phyloP scores from a whole-genome alignment of 352 stramenopile genomes.

The Globisporangium nagaii region DNA sequence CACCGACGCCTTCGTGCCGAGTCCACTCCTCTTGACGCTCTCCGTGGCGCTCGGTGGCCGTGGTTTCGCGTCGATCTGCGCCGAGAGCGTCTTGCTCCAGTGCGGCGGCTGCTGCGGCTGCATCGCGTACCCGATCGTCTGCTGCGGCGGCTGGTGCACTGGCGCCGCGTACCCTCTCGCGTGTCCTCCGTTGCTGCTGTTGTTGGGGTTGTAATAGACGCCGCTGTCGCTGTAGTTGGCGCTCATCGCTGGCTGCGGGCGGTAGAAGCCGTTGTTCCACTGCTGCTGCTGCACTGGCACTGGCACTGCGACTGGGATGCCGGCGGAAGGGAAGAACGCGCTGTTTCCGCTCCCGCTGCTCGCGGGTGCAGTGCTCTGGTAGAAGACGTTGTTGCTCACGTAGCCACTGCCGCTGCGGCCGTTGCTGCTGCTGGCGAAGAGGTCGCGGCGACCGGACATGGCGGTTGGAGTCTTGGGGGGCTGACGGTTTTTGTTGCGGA shows the following conservation, averaged over 20 bases:
- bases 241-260: background rate
- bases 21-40: background rate
- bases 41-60: slow-evolving; percentile 3
- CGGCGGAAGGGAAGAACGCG: background rate
- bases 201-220: background rate
- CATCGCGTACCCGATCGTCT: no score
- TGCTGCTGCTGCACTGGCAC: background rate
- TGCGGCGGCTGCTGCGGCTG: background rate
- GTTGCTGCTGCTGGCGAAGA: background rate
- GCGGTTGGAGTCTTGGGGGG: background rate
- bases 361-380: slow-evolving; percentile 6
- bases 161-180: background rate
- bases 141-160: background rate
- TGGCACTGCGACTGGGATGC: background rate
- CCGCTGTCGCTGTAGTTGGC: background rate
- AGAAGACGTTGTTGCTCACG: slow-evolving; percentile 9
- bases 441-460: slow-evolving; percentile 5
- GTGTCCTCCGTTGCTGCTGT: background rate
- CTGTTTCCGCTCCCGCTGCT: background rate
- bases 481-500: background rate
- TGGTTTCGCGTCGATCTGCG: slow-evolving; percentile 13
- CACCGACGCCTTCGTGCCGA: background rate
- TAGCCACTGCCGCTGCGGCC: slow-evolving; percentile 2
- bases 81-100: slow-evolving; percentile 19
- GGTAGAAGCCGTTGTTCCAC: background rate